Evolutionary conservation across 176 grass and related monocot species (phyloP), one percentile per base, ranked within the genome.

Genomic region (Puya raimondii): DNA sequence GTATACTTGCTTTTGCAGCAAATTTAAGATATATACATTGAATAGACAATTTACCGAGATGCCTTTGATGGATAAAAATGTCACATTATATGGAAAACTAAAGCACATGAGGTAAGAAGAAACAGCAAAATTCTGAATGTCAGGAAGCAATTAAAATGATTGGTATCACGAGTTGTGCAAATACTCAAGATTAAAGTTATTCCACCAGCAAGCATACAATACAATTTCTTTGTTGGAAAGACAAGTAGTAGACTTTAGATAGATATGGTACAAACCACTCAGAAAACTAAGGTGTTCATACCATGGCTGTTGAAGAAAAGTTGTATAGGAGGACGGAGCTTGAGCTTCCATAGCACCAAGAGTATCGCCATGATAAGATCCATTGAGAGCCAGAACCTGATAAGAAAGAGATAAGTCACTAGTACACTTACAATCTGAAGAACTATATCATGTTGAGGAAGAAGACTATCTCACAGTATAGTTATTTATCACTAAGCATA

Each of bases 271-370:
- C 6, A 59, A 0, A 5, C 14, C 54, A 59, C 54, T 8, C 9
- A 59, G 15, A 59, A 10, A 10, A 59, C 9, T 59, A 59, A 20
- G 54, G 16, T 42, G 20, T 49, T 47, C 48, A 70, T 92, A 92
- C 93, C 93, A 96, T 76, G 93, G 93, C 14, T 96, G 93, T 67
- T 96, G 93, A 83, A 87, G 69, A 69, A 92, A 92, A 52, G 83
- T 84, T 2, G 93, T 96, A 83, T 96, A 96, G 21, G 88, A 72
- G 67, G 93, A 96, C 70, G 93, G 93, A 83, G 93, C 83, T 83
- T 96, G 93, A 18, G 93, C 93, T 76, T 96, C 93, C 93, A 96
- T 96, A 72, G 93, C 93, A 65, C 93, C 93, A 61, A 96, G 73
- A 59, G 93, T 96, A 81, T 96, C 93, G 77, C 88, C 93, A 57